Evolutionary conservation across 805 yeast genomes (phyloP).

Genomic region (Henningerozyma blattae): DNA sequence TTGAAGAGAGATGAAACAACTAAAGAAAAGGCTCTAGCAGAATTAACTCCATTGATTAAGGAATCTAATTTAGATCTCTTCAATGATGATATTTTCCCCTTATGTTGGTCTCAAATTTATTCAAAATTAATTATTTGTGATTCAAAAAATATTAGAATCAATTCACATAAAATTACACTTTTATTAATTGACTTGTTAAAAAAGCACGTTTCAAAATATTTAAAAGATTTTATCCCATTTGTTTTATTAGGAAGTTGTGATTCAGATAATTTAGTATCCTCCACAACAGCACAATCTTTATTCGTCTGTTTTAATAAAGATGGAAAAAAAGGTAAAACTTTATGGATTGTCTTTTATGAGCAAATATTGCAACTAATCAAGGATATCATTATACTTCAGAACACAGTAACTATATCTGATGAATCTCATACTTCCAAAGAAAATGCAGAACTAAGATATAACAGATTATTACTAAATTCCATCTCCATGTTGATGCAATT

Average conservation of each 20-base stretch:
- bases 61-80: conserved; percentile 4
- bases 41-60: conserved; percentile 30
- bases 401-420: conserved; percentile 57
- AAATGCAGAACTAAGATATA: conserved; percentile 54
- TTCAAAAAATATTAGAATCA: conserved; percentile 48
- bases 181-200: conserved; percentile 36
- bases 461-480: conserved; percentile 41
- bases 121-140: conserved; percentile 68
- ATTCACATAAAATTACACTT: conserved; percentile 57
- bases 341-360: conserved; percentile 48
- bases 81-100: conserved; percentile 43
- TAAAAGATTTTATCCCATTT: conserved; percentile 60
- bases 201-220: conserved; percentile 48
- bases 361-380: conserved; percentile 45
- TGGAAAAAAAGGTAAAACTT: conserved; percentile 38
- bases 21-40: conserved; percentile 64
- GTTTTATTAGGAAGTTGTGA: conserved; percentile 69
- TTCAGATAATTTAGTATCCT: conserved; percentile 48
- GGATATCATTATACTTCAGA: conserved; percentile 43
- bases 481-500: conserved; percentile 34
- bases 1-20: conserved; percentile 77
- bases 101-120: conserved; percentile 69
- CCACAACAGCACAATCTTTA: conserved; percentile 36
- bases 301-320: conserved; percentile 43
- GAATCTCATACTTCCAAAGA: conserved; percentile 55